These are phyloP conservation scores for Zangia roseola DNA, from an alignment of 768 basidiomycete species.

Conservation along the genomic window DNA sequence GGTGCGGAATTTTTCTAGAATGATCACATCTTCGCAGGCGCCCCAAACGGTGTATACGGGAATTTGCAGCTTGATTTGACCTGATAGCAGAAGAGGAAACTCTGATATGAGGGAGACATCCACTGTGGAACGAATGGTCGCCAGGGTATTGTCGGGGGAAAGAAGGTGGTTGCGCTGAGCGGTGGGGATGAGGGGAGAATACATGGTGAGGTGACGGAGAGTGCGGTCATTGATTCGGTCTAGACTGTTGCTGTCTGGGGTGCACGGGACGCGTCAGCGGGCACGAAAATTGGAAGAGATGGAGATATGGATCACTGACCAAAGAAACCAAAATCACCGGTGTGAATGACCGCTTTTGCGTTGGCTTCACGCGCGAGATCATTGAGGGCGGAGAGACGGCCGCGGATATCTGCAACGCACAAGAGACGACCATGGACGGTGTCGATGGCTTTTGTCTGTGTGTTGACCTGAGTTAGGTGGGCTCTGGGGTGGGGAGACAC, in stretches of 20 bases:
- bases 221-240: conserved; percentile 94
- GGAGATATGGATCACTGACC: conserved; percentile 44
- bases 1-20: conserved; percentile 91
- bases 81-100: conserved; percentile 87
- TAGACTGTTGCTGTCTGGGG: conserved; percentile 70
- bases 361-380: conserved; percentile 85
- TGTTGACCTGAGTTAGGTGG: conserved; percentile 54
- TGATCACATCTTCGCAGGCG: conserved; percentile 91
- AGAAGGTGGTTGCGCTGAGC: conserved; percentile 79
- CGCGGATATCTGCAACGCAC: conserved; percentile 93
- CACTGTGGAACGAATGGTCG: conserved; percentile 69
- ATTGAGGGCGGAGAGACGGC: conserved; percentile 84
- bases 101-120: conserved; percentile 85
- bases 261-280: conserved; percentile 19
- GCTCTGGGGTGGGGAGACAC: conserved; percentile 53
- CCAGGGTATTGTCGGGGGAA: conserved; percentile 63
- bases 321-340: conserved; percentile 99
- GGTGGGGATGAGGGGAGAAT: conserved; percentile 90
- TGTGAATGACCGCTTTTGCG: conserved; percentile 93
- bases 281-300: neutral
- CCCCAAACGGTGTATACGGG: conserved; percentile 98
- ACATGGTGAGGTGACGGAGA: conserved; percentile 92
- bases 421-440: conserved; percentile 82
- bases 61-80: conserved; percentile 85
- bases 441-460: conserved; percentile 78